Evolutionary conservation across 805 yeast genomes (phyloP).

Genomic region (Teunomyces aglyptinius): DNA sequence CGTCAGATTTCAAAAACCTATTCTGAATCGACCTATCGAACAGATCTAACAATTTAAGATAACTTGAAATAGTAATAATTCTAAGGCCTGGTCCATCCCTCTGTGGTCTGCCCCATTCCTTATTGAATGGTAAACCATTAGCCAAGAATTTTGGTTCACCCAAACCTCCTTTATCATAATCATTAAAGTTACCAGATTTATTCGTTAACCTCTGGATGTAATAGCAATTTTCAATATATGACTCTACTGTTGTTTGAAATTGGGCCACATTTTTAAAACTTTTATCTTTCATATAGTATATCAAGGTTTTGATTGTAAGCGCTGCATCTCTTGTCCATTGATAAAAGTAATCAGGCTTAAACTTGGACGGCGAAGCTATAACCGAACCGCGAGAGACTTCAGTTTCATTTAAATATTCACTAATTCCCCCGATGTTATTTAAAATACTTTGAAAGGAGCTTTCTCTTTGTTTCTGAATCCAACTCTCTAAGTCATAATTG

Average conservation of each 20-base stretch:
- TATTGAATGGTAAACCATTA: constrained; percentile 60
- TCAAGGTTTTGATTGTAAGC: constrained; percentile 64
- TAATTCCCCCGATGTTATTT: constrained; percentile 55
- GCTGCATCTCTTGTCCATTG: constrained; percentile 95
- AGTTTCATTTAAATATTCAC: constrained; percentile 23
- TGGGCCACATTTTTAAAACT: constrained; percentile 17
- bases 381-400: constrained; percentile 65
- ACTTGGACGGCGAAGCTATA: constrained; percentile 78
- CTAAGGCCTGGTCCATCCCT: constrained; percentile 92
- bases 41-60: constrained; percentile 43
- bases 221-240: constrained; percentile 59
- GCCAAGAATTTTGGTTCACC: constrained; percentile 90
- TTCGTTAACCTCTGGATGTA: constrained; percentile 65
- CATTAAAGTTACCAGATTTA: constrained; percentile 61
- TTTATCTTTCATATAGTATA: constrained; percentile 51
- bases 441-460: constrained; percentile 47
- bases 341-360: constrained; percentile 74
- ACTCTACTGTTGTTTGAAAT: constrained; percentile 41
- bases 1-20: constrained; percentile 27
- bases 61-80: constrained; percentile 59
- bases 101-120: constrained; percentile 92
- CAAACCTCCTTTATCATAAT: constrained; percentile 47
- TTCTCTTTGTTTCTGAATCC: constrained; percentile 47
- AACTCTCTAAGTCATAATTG: constrained; percentile 39
- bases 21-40: constrained; percentile 21